phyloP scores from a whole-genome alignment of 441 rosid genomes.

The Arabidopsis lyrata region DNA sequence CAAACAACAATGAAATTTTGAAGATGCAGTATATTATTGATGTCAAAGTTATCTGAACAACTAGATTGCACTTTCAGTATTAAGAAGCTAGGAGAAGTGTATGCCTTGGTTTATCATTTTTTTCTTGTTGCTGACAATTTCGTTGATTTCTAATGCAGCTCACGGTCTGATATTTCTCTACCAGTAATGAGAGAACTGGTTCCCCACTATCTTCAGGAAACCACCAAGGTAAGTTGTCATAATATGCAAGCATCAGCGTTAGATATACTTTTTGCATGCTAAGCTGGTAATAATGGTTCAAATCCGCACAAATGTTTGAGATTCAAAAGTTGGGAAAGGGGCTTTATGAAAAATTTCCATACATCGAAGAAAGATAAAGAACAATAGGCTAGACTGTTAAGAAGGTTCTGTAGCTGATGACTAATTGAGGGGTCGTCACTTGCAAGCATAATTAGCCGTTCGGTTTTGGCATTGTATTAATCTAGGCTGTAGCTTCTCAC shows the following conservation, averaged over 20 bases:
- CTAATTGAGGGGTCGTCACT: constrained; percentile 18
- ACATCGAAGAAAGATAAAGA: constrained; percentile 5
- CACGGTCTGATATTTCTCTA: constrained; percentile 92
- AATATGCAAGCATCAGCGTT: constrained; percentile 29
- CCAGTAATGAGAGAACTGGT: constrained; percentile 95
- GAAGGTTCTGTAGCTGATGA: constrained; percentile 20
- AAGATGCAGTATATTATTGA: constrained; percentile 23
- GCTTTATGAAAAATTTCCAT: constrained; percentile 12
- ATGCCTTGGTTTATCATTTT: constrained; percentile 15
- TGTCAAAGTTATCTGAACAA: constrained; percentile 33
- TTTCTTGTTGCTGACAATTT: constrained; percentile 27
- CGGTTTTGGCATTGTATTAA: constrained; percentile 24
- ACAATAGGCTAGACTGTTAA: constrained; percentile 31
- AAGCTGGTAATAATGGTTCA: constrained; percentile 13
- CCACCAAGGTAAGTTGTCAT: constrained; percentile 74
- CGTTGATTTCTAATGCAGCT: constrained; percentile 59
- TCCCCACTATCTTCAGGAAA: constrained; percentile 98
- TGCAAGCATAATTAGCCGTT: constrained; percentile 15
- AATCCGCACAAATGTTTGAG: constrained; percentile 18
- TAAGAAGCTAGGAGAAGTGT: constrained; percentile 21
- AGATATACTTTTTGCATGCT: background rate
- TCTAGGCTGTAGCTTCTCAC: constrained; percentile 16
- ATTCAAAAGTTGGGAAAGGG: constrained; percentile 22
- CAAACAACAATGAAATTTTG: constrained; percentile 32
- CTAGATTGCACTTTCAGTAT: constrained; percentile 19